Conservation (phyloP, 1,139 yeast genomes). For the Hemisphaericaspora xylanilytica region DNA sequence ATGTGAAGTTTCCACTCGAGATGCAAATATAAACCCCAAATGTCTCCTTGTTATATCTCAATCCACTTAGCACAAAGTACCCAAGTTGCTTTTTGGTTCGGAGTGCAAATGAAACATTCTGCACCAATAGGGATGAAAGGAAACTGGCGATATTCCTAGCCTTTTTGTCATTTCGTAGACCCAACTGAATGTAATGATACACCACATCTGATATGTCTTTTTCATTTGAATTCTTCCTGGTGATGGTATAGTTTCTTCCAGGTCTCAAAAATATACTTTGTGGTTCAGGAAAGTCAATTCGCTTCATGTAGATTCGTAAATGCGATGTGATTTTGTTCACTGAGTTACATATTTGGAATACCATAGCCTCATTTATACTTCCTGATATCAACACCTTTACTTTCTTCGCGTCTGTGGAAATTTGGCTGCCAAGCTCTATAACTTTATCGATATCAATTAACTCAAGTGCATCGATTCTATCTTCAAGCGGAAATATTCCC, state of each 20-base stretch:
- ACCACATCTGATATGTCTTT: constrained; percentile 51
- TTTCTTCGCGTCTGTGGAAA: constrained; percentile 27
- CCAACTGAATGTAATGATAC: constrained; percentile 55
- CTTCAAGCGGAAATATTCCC: constrained; percentile 48
- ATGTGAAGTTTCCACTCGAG: constrained; percentile 41
- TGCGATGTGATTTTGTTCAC: constrained; percentile 18
- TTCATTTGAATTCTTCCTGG: constrained; percentile 24
- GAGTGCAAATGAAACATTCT: constrained; percentile 42
- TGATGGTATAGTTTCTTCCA: constrained; percentile 32
- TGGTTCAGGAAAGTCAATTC: constrained; percentile 8
- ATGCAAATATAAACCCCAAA: constrained; percentile 50
- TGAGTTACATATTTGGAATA: constrained; percentile 13
- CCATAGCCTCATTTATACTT: constrained; percentile 23
- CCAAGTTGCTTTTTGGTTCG: constrained; percentile 49
- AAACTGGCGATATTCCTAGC: constrained; percentile 41
- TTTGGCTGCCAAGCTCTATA: constrained; percentile 18
- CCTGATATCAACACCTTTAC: constrained; percentile 51
- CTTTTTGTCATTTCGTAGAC: constrained; percentile 34
- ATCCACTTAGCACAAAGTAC: constrained; percentile 50
- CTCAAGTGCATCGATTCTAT: constrained; percentile 42
- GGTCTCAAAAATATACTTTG: constrained; percentile 34
- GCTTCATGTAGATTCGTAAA: constrained; percentile 6
- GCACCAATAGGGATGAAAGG: constrained; percentile 42
- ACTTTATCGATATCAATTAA: constrained; percentile 22
- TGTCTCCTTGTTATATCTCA: constrained; percentile 47